These are phyloP conservation scores for Phytophthora tubulina DNA, from an alignment of 352 stramenopile genomes.

Conservation along the genomic window DNA sequence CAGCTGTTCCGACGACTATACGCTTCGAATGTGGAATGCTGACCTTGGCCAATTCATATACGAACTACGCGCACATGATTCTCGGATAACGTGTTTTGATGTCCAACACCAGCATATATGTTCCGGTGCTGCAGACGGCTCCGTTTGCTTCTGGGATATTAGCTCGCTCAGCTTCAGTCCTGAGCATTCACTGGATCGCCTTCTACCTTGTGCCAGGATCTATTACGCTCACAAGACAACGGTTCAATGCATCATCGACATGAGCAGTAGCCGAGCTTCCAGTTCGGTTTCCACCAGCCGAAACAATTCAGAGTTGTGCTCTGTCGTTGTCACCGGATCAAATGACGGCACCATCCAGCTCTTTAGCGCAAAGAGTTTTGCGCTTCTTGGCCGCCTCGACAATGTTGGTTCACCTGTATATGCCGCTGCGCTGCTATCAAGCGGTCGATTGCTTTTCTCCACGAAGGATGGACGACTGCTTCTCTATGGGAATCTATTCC, in stretches of 20 bases:
- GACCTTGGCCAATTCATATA: conserved; percentile 52
- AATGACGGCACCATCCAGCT: conserved; percentile 81
- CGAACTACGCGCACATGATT: conserved; percentile 54
- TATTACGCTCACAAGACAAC: conserved; percentile 63
- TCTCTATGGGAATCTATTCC: conserved; percentile 45
- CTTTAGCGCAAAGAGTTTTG: conserved; percentile 55
- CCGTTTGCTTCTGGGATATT: conserved; percentile 68
- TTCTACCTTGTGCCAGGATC: conserved; percentile 32
- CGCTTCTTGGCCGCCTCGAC: conserved; percentile 59
- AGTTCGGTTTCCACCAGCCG: neutral
- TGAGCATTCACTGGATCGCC: conserved; percentile 10
- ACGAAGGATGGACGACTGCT: conserved; percentile 72
- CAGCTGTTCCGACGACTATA: conserved; percentile 72
- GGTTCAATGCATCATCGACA: conserved; percentile 58
- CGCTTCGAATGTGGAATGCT: conserved; percentile 66
- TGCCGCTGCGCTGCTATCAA: conserved; percentile 43
- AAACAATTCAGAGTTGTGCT: conserved; percentile 17
- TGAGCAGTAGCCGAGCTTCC: conserved; percentile 21
- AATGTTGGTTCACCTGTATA: conserved; percentile 64
- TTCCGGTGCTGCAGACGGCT: conserved; percentile 65
- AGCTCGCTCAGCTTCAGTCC: conserved; percentile 13
- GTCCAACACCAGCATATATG: conserved; percentile 46
- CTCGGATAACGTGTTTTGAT: conserved; percentile 61
- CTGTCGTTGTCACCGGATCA: conserved; percentile 68
- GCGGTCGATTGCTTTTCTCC: conserved; percentile 60